These are phyloP conservation scores for Phyllosticta citrichinensis DNA, from an alignment of 2,329 filamentous ascomycete genomes.

Conservation along the genomic window DNA sequence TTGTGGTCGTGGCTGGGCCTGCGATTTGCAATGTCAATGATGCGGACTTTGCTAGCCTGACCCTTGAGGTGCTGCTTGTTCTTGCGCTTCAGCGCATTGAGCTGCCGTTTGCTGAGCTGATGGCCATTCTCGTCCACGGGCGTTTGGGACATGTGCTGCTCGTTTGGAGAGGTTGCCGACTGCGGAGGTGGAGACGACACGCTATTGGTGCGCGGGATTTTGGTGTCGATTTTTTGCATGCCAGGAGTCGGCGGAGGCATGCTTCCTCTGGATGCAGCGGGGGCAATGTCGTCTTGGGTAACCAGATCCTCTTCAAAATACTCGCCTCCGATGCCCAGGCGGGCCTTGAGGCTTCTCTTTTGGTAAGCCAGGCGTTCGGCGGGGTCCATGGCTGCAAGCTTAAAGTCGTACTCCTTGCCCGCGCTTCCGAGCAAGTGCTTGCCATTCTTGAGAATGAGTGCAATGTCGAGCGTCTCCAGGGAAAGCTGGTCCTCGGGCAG, in stretches of 20 bases:
- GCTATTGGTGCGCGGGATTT: conserved; percentile 35
- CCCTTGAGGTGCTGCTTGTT: conserved; percentile 83
- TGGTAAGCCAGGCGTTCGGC: conserved; percentile 72
- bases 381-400: conserved; percentile 70
- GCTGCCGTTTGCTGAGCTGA: conserved; percentile 79
- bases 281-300: conserved; percentile 50
- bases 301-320: conserved; percentile 78
- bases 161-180: conserved; percentile 37
- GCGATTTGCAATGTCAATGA: conserved; percentile 73
- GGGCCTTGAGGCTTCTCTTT: conserved; percentile 75
- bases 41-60: conserved; percentile 78
- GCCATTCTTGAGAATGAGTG: conserved; percentile 70
- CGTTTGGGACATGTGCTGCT: conserved; percentile 28
- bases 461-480: conserved; percentile 66
- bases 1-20: conserved; percentile 53
- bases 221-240: conserved; percentile 43
- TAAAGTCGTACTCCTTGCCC: conserved; percentile 74
- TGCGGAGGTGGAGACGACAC: conserved; percentile 27
- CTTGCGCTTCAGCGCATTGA: conserved; percentile 91
- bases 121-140: conserved; percentile 38
- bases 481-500: conserved; percentile 54
- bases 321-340: conserved; percentile 76
- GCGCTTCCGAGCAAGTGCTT: conserved; percentile 74
- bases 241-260: conserved; percentile 22
- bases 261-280: conserved; percentile 17